A percentile compares a stretch with the other conserved stretches of the same genome.
Evolutionary conservation across 1,139 yeast species (phyloP).

Genomic region (Sugiyamaella pinicola): DNA sequence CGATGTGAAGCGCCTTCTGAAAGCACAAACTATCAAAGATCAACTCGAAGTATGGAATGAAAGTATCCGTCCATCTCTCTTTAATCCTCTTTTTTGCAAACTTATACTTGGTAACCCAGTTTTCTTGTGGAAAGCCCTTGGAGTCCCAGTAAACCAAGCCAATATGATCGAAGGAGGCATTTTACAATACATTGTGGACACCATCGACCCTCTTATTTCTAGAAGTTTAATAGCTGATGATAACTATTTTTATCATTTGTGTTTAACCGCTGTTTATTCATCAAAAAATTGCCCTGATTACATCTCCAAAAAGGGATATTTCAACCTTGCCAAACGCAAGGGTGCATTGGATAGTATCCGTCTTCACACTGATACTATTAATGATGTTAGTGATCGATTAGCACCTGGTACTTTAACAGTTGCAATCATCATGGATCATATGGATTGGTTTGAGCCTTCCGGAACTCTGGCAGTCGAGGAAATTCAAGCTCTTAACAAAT

Average conservation of each 20-base stretch:
- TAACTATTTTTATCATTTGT: constrained; percentile 76
- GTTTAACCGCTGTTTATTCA: constrained; percentile 64
- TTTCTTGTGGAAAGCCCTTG: constrained; percentile 83
- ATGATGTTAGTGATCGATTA: constrained; percentile 71
- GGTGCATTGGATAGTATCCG: constrained; percentile 61
- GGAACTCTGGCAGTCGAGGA: constrained; percentile 67
- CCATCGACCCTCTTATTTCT: constrained; percentile 71
- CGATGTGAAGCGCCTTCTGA: constrained; percentile 58
- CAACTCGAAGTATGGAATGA: constrained; percentile 66
- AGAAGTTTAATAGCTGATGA: constrained; percentile 67
- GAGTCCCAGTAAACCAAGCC: constrained; percentile 85
- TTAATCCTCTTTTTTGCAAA: constrained; percentile 69
- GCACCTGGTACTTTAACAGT: constrained; percentile 64
- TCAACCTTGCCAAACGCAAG: constrained; percentile 47
- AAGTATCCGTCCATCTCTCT: constrained; percentile 65
- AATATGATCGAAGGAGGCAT: constrained; percentile 73
- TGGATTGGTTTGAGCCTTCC: constrained; percentile 83
- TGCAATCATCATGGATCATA: constrained; percentile 86
- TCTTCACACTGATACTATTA: constrained; percentile 76
- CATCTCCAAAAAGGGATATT: constrained; percentile 61
- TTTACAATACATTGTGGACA: constrained; percentile 69
- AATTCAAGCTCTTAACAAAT: constrained; percentile 62
- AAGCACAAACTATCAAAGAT: constrained; percentile 59
- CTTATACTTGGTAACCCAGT: constrained; percentile 76
- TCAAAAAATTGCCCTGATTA: constrained; percentile 74